Evolutionary conservation across 2,329 filamentous ascomycete species (phyloP).

Genomic region (Fusarium papillatum): DNA sequence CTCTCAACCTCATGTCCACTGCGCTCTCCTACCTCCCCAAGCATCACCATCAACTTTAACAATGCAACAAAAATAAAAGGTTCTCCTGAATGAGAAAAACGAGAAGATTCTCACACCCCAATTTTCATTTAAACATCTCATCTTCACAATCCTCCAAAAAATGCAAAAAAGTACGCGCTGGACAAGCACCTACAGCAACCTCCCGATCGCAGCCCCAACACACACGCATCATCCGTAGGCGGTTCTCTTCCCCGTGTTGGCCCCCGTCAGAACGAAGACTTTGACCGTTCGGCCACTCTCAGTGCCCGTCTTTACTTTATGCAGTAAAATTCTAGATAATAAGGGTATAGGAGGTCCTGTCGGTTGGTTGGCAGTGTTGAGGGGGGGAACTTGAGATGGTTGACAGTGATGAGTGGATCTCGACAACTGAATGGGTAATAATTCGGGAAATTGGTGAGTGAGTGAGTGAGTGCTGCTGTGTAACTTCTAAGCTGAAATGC

Average conservation of each 20-base stretch:
- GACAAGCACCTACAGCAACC: neutral
- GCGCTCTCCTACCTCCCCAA: too few species aligned
- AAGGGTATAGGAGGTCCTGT: neutral
- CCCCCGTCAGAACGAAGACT: neutral
- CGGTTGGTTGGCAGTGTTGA: neutral
- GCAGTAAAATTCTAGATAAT: neutral
- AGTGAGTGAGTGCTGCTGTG: neutral
- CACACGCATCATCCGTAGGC: neutral
- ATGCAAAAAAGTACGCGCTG: neutral
- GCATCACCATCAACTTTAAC: neutral
- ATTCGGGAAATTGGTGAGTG: neutral
- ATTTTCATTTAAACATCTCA: neutral
- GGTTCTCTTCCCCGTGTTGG: neutral
- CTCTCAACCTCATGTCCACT: neutral
- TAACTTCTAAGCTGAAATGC: neutral
- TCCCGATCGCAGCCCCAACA: neutral
- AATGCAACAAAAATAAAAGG: neutral
- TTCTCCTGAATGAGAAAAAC: neutral
- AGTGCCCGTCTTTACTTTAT: neutral
- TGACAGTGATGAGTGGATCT: neutral
- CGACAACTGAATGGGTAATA: neutral
- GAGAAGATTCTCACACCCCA: neutral
- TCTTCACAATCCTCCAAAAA: neutral
- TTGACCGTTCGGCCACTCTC: neutral
- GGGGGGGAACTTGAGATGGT: neutral